phyloP scores from a whole-genome alignment of 2,329 filamentous ascomycete genomes.

The Dendrostoma leiphaemia region DNA sequence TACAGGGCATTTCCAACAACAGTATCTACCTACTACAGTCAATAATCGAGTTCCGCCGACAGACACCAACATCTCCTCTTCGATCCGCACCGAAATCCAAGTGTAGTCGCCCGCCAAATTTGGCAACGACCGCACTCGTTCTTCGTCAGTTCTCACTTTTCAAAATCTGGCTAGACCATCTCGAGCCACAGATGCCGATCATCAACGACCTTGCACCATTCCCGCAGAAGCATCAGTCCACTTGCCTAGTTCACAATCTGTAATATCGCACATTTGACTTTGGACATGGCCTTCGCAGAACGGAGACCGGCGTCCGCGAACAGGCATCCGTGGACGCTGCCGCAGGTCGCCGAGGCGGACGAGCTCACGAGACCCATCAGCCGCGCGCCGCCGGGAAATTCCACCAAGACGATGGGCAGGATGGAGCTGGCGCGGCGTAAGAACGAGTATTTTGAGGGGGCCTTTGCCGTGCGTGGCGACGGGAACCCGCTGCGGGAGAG shows the following conservation, averaged over 20 bases:
- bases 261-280: too few relatives aligned
- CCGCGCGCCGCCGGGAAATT: slow-evolving; percentile 38
- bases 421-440: slow-evolving; percentile 33
- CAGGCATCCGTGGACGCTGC: slow-evolving; percentile 24
- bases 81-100: too few relatives aligned
- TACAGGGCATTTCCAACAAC: too few relatives aligned
- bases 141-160: neutral
- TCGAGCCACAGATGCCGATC: neutral
- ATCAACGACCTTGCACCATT: neutral
- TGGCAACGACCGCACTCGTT: neutral
- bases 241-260: too few relatives aligned
- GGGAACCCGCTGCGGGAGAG: slow-evolving; percentile 39
- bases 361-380: slow-evolving; percentile 37
- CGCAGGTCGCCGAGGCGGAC: slow-evolving; percentile 34
- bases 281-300: slow-evolving; percentile 29
- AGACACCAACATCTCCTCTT: too few relatives aligned
- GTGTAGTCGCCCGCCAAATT: neutral
- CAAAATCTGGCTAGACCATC: neutral
- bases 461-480: slow-evolving; percentile 33
- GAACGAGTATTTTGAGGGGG: slow-evolving; percentile 46
- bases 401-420: slow-evolving; percentile 30
- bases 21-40: neutral
- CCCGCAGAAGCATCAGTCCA: neutral
- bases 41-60: too few relatives aligned
- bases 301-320: slow-evolving; percentile 26